Evolutionary conservation across 1,284 basidiomycete species (phyloP), one percentile per base, ranked within the genome.

Genomic region (Cutaneotrichosporon arboriforme): DNA sequence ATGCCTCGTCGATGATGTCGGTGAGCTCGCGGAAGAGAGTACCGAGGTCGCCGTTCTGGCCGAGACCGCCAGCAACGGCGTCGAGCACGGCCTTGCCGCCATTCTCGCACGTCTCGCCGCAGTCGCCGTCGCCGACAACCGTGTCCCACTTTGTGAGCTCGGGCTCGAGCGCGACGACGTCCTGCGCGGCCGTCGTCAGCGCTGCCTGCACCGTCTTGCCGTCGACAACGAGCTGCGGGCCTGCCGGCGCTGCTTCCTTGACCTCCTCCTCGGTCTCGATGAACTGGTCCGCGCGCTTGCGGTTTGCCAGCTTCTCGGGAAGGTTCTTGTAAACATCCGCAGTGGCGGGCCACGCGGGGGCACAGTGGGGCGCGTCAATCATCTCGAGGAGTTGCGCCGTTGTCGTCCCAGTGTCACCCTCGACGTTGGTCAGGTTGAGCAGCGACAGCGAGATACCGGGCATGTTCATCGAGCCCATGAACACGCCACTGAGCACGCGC

Each of bases 401-500:
- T 9, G 46, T 41, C n/a, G 58, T 46, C 18, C 58, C 60, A 2
- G 58, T 53, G n/a, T 66, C 64, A 36, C 49, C 43, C 50, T 69
- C 46, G 53, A 74, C 66, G 50, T 61, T 75, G 61, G 61, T 74
- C 51, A 78, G 70, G 63, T 79, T 78, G 51, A 78, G 65, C 31
- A 79, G 69, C 49, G 74, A 71, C 50, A 79, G 63, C 33, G 70
- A 72, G 57, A 78, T 74, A 41, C 77, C 77, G 14, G 77, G 77
- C 55, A 77, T 77, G 62, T 79, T 79, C 68, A 79, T 76, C 40
- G 70, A 73, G 31, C 77, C 77, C 72, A 78, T 77, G 64, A 77
- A 78, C 18, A 75, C 62, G 22, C 73, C 75, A 47, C 66, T 68
- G 60, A 74, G 71, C 52, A 77, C 73, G 34, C 77, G 72, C 26